A percentile compares a stretch with the other conserved stretches of the same genome.
These are phyloP conservation scores for Endogone sp. DNA, from an alignment of 192 early-diverging fungal genomes.

Conservation along the genomic window DNA sequence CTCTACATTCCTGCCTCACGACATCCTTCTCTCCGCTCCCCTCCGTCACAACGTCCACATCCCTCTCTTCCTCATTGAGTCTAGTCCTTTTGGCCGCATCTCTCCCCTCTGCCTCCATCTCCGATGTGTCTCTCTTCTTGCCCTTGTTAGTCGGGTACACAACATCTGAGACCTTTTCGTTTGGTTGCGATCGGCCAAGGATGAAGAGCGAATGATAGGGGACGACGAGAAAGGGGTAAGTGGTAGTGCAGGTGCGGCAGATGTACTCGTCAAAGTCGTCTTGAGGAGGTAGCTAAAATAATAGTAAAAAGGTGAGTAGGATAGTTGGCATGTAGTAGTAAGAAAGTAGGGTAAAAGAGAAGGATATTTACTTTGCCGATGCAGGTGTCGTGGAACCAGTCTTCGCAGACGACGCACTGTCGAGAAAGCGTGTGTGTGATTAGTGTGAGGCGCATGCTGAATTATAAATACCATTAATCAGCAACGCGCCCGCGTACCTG, in stretches of 20 bases:
- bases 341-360: not conserved
- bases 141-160: slow-evolving; percentile 25
- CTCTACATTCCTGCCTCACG: not conserved
- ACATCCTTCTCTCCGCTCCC: not conserved
- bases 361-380: slow-evolving; percentile 51
- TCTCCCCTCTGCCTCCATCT: not conserved
- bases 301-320: not conserved
- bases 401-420: slow-evolving; percentile 85
- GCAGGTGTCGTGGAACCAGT: slow-evolving; percentile 77
- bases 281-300: not conserved
- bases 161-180: slow-evolving; percentile 6
- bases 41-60: not conserved
- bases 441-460: not conserved
- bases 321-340: not conserved
- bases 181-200: slow-evolving; percentile 18
- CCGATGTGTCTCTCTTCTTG: slow-evolving; percentile 11
- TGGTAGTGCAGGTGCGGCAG: slow-evolving; percentile 58
- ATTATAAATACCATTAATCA: not conserved
- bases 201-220: slow-evolving; percentile 20
- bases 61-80: not conserved
- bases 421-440: slow-evolving; percentile 8
- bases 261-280: slow-evolving; percentile 60
- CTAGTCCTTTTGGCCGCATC: not conserved
- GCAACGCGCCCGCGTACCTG: slow-evolving; percentile 20
- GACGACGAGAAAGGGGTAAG: slow-evolving; percentile 40